A percentile compares a stretch with the other conserved stretches of the same genome.
These are phyloP conservation scores for Wilhelminamyces savonicus DNA, from an alignment of 805 yeast species.

Conservation along the genomic window DNA sequence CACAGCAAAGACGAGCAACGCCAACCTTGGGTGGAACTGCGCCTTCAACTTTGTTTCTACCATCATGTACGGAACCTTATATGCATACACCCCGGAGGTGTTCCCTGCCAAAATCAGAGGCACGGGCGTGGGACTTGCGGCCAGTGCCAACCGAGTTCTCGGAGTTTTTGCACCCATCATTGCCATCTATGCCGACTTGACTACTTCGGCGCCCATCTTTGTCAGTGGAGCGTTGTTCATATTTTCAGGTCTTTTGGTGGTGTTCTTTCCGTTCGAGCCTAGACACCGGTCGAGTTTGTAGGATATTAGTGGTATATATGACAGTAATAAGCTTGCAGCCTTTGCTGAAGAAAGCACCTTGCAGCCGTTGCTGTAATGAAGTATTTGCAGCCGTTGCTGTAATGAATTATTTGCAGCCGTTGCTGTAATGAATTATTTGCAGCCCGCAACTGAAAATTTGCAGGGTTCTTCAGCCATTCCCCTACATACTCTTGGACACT, in stretches of 20 bases:
- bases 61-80: constrained; percentile 47
- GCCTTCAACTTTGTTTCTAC: constrained; percentile 41
- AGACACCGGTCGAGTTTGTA: no score
- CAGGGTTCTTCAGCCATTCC: no score
- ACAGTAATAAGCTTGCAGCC: no score
- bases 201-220: constrained; percentile 55
- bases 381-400: no score
- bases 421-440: constrained; percentile 16
- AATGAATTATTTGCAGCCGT: constrained; percentile 8
- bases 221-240: constrained; percentile 54
- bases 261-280: constrained; percentile 9
- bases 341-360: no score
- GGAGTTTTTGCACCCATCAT: constrained; percentile 57
- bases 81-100: constrained; percentile 64
- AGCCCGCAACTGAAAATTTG: no score
- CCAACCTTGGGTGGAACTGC: constrained; percentile 45
- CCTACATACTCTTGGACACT: no score
- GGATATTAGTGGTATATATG: no score
- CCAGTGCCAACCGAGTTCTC: constrained; percentile 46
- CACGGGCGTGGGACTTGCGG: constrained; percentile 55
- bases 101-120: constrained; percentile 45
- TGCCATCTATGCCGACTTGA: constrained; percentile 46
- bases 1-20: constrained; percentile 47
- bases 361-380: no score
- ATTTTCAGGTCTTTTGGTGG: constrained; percentile 28